phyloP scores from a whole-genome alignment of 2,329 filamentous ascomycete genomes.

The Cercospora zeae-maydis region DNA sequence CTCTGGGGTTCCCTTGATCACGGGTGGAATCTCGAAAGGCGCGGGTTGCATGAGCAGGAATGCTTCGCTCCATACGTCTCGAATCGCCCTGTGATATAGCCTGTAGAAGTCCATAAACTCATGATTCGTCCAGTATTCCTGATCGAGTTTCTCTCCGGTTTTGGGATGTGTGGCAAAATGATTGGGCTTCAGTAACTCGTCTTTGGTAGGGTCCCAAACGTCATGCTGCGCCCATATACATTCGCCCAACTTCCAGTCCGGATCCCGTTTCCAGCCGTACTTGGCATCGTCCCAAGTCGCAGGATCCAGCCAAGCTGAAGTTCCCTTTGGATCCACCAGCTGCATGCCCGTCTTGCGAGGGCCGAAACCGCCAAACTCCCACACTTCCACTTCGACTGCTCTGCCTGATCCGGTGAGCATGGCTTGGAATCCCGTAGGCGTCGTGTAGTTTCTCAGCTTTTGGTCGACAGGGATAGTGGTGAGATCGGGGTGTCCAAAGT shows the following conservation, averaged over 20 bases:
- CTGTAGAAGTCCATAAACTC: constrained; percentile 89
- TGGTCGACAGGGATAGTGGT: constrained; percentile 79
- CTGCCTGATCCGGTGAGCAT: constrained; percentile 88
- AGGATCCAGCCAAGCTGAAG: constrained; percentile 73
- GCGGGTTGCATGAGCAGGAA: constrained; percentile 91
- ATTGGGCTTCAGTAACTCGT: constrained; percentile 74
- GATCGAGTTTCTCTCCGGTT: constrained; percentile 71
- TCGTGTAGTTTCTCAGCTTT: constrained; percentile 86
- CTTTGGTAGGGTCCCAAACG: constrained; percentile 80
- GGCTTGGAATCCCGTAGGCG: constrained; percentile 89
- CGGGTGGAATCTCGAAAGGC: constrained; percentile 84
- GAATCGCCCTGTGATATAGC: constrained; percentile 69
- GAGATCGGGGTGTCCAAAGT: constrained; percentile 79
- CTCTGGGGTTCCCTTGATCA: constrained; percentile 70
- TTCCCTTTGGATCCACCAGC: constrained; percentile 83
- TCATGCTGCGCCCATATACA: constrained; percentile 97
- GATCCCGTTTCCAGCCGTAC: constrained; percentile 87
- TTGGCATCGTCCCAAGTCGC: constrained; percentile 76
- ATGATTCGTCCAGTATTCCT: constrained; percentile 81
- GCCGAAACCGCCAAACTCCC: constrained; percentile 90
- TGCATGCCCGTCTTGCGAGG: constrained; percentile 82
- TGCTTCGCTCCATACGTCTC: constrained; percentile 70
- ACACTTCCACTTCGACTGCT: constrained; percentile 83
- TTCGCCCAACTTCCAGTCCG: constrained; percentile 86
- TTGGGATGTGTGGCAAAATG: constrained; percentile 80